Conservation (phyloP, 148 eudicot species). For the Chenopodium formosanum region DNA sequence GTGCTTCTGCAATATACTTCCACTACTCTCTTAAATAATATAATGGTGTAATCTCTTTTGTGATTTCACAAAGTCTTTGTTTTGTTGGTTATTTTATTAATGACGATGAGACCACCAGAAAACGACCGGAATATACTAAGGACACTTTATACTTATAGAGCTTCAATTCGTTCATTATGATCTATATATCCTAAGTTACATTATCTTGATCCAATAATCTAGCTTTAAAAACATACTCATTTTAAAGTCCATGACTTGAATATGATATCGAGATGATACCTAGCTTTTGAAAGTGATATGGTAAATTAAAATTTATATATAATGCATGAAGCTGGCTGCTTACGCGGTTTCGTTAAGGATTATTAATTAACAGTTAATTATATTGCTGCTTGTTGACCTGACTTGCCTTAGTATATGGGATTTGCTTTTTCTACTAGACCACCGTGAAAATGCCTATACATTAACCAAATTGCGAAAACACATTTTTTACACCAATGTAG, state of each 20-base stretch:
- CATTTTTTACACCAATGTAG: too few relatives aligned
- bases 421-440: conserved; percentile 10
- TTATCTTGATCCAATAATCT: too few relatives aligned
- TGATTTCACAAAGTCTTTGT: neutral
- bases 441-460: neutral
- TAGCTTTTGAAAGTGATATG: too few relatives aligned
- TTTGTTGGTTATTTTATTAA: neutral
- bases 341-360: neutral
- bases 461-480: too few relatives aligned
- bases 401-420: conserved; percentile 4
- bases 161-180: too few relatives aligned
- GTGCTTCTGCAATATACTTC: neutral
- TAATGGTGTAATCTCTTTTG: neutral
- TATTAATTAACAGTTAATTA: neutral
- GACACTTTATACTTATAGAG: too few relatives aligned
- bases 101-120: neutral
- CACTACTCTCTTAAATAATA: neutral
- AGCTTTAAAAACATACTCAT: too few relatives aligned
- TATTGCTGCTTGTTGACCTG: conserved; percentile 21
- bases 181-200: too few relatives aligned
- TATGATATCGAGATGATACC: too few relatives aligned
- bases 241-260: too few relatives aligned
- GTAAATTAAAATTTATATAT: neutral
- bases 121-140: neutral
- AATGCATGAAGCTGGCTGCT: neutral